Evolutionary conservation across 495 filamentous ascomycete species (phyloP).

Genomic region (Trichoderma asperelloides): DNA sequence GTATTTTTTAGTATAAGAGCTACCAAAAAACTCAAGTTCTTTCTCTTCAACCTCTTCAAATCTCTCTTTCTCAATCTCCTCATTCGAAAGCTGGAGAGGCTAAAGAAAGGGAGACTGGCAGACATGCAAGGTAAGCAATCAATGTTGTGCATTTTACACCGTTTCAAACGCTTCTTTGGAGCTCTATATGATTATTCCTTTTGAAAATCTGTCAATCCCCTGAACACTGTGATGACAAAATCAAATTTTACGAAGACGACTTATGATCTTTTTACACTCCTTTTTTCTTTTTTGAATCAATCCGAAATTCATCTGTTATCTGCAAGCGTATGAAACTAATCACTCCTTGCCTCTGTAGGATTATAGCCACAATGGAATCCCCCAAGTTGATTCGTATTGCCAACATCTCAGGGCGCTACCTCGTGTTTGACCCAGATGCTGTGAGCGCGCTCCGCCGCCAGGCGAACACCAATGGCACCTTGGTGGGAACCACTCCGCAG

Average conservation of each 20-base stretch:
- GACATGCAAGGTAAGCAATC: slow-evolving; percentile 1
- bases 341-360: slow-evolving; percentile 11
- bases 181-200: slow-evolving; percentile 27
- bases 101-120: background rate
- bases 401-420: slow-evolving; percentile 68
- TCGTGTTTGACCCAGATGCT: slow-evolving; percentile 78
- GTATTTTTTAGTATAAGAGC: background rate
- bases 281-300: slow-evolving; percentile 5
- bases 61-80: background rate
- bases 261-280: slow-evolving; percentile 11
- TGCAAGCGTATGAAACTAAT: background rate
- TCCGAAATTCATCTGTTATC: background rate
- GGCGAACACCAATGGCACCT: slow-evolving; percentile 79
- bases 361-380: slow-evolving; percentile 16
- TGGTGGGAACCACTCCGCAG: slow-evolving; percentile 83
- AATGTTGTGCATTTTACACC: background rate
- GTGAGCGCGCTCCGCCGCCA: slow-evolving; percentile 71
- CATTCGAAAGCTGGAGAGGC: background rate
- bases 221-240: slow-evolving; percentile 30
- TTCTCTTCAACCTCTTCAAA: background rate
- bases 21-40: background rate
- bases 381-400: slow-evolving; percentile 59
- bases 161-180: too few relatives aligned
- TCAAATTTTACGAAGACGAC: slow-evolving; percentile 18
- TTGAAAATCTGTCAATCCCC: slow-evolving; percentile 37